phyloP scores from a whole-genome alignment of 2,329 filamentous ascomycete species.

The Sporothrix phasma region DNA sequence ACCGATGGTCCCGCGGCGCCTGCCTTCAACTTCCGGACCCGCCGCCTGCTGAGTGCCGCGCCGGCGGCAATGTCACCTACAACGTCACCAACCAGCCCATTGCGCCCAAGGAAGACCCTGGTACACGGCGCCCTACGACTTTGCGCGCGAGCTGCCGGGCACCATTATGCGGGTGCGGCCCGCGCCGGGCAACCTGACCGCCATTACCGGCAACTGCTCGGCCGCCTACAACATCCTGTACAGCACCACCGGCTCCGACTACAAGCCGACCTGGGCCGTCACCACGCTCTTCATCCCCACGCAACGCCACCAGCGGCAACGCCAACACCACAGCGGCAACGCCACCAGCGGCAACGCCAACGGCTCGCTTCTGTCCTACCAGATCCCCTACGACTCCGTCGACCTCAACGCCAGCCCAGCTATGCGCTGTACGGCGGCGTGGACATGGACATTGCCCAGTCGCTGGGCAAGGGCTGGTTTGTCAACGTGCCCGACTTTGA shows the following conservation, averaged over 20 bases:
- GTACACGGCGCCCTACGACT: slow-evolving; percentile 25
- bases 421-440: slow-evolving; percentile 26
- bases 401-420: slow-evolving; percentile 29
- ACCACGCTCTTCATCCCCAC: slow-evolving; percentile 29
- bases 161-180: slow-evolving; percentile 24
- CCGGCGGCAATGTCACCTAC: neutral
- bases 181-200: slow-evolving; percentile 23
- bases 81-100: slow-evolving; percentile 18
- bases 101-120: slow-evolving; percentile 26
- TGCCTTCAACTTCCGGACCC: neutral
- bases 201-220: slow-evolving; percentile 18
- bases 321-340: neutral
- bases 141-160: slow-evolving; percentile 23
- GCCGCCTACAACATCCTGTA: slow-evolving; percentile 30
- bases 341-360: too few relatives aligned
- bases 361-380: slow-evolving; percentile 31
- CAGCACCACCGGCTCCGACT: slow-evolving; percentile 28
- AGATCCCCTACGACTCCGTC: slow-evolving; percentile 32
- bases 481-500: slow-evolving; percentile 38
- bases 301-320: too few relatives aligned
- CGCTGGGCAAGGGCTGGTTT: slow-evolving; percentile 34
- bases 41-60: neutral
- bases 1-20: too few relatives aligned
- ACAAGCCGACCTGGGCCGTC: slow-evolving; percentile 30
- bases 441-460: slow-evolving; percentile 23